Evolutionary conservation across 768 basidiomycete genomes (phyloP).

Genomic region (Amyloporia xantha): DNA sequence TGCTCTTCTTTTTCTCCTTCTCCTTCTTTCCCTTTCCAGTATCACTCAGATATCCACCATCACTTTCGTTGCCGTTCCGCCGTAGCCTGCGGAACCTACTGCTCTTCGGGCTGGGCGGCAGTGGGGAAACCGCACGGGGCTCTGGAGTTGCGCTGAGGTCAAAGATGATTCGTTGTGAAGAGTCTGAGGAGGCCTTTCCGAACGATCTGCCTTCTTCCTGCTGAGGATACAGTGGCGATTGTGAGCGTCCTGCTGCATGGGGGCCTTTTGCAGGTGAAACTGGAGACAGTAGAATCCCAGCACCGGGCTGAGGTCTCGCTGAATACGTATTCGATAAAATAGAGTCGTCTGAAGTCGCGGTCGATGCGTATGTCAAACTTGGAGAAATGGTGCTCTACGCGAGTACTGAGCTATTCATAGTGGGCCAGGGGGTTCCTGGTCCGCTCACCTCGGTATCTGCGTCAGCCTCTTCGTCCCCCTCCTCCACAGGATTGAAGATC

Average conservation of each 20-base stretch:
- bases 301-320: slow-evolving; percentile 16
- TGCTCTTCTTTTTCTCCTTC: slow-evolving; percentile 16
- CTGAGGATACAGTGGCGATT: slow-evolving; percentile 9
- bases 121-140: slow-evolving; percentile 11
- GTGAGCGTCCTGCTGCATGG: not conserved
- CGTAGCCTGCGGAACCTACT: slow-evolving; percentile 38
- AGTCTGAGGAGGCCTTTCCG: slow-evolving; percentile 9
- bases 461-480: slow-evolving; percentile 50
- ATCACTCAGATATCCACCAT: slow-evolving; percentile 46
- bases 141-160: slow-evolving; percentile 25
- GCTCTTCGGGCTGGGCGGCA: slow-evolving; percentile 15
- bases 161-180: slow-evolving; percentile 19
- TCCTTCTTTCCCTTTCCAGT: slow-evolving; percentile 25
- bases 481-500: slow-evolving; percentile 61
- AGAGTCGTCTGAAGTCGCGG: slow-evolving; percentile 38
- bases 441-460: slow-evolving; percentile 26
- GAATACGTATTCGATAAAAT: slow-evolving; percentile 22
- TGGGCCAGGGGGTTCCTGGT: not conserved
- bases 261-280: slow-evolving; percentile 4
- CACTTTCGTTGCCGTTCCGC: slow-evolving; percentile 46
- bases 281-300: slow-evolving; percentile 10
- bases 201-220: too few relatives aligned
- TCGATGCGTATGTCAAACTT: slow-evolving; percentile 33
- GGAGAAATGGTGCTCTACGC: slow-evolving; percentile 24
- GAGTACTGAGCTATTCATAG: not conserved